These are phyloP conservation scores for Naegleria fowleri DNA, from an alignment of 208 protist genomes.

Conservation along the genomic window DNA sequence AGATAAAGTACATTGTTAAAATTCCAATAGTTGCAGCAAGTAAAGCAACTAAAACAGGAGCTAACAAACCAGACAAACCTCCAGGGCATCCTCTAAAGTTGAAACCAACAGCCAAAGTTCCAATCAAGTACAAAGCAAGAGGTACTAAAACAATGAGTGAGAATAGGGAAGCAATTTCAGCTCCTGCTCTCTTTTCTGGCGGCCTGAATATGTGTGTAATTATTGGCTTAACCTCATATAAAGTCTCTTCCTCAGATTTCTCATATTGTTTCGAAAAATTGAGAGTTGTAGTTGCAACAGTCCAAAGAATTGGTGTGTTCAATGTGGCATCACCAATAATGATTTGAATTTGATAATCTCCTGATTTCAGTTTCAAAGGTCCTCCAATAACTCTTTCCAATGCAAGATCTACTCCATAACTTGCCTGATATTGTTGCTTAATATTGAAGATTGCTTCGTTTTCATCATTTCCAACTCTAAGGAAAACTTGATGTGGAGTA, in stretches of 20 bases:
- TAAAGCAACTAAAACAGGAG: background rate
- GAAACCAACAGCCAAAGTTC: background rate
- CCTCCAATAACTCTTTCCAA: background rate
- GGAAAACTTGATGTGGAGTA: slow-evolving; percentile 5
- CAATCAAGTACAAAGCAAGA: background rate
- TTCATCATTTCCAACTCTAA: background rate
- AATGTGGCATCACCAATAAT: slow-evolving; percentile 4
- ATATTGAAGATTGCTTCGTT: background rate
- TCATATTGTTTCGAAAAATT: background rate
- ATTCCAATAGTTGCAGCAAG: background rate
- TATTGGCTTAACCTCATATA: background rate
- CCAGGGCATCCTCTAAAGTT: background rate
- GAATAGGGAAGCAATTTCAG: background rate
- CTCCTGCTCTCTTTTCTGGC: background rate
- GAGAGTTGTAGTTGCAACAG: background rate
- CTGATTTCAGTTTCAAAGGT: background rate
- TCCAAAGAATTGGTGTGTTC: background rate
- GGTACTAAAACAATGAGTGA: background rate
- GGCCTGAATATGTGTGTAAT: background rate
- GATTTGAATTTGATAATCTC: background rate
- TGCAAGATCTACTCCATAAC: background rate
- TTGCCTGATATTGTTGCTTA: background rate
- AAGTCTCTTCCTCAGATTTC: background rate
- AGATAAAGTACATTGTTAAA: background rate
- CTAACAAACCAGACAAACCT: background rate